Base-by-base conservation (phyloP, 345 rosid species). In the Euphorbia lathyris region DNA sequence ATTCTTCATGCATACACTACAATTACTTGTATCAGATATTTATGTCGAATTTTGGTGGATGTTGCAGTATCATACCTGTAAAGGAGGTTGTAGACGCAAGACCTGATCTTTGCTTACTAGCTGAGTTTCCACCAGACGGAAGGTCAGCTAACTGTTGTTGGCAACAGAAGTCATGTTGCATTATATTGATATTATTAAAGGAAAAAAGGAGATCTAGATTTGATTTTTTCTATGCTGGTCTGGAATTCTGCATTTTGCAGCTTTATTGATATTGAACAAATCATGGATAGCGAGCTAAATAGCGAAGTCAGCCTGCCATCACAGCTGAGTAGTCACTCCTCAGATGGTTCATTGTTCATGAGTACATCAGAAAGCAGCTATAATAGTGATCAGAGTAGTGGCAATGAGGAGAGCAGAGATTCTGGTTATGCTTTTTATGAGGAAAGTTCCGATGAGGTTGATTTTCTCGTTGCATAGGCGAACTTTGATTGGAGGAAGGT, bases 401-500 rank as follows among this genome's bases (percentile, higher is more conserved):
- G 87, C 56, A 88, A 83, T 2, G 90, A 88, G 76, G 92, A 87
- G 72, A 70, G 82, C 34, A 86, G 64, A 55, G 90, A 81, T 71
- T 78, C 84, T n/a, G 83, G 76, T 71, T 84, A 76, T 68, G 63
- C 70, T 55, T 63, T 83, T 48, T 81, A 61, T 12, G 86, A 84
- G 76, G 93, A 84, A 75, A 86, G 93, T 76, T 86, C 88, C 25
- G 93, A 88, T 32, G 90, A 88, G 73, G 84, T 84, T 53, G 88
- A 88, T 60, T 86, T 76, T 71, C 70, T 83, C 74, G 70, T 74
- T 59, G 66, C 76, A 53, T 84, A 84, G 80, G 63, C 65, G 72
- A 72, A 42, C 58, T 40, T 23, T 55, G 8, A 57, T 58, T 42
- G 47, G 26, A 25, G 73, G 74, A 25, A 65, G 42, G 48, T 22